Conservation (phyloP, 306 rosid species). For the Citrullus amarus region DNA sequence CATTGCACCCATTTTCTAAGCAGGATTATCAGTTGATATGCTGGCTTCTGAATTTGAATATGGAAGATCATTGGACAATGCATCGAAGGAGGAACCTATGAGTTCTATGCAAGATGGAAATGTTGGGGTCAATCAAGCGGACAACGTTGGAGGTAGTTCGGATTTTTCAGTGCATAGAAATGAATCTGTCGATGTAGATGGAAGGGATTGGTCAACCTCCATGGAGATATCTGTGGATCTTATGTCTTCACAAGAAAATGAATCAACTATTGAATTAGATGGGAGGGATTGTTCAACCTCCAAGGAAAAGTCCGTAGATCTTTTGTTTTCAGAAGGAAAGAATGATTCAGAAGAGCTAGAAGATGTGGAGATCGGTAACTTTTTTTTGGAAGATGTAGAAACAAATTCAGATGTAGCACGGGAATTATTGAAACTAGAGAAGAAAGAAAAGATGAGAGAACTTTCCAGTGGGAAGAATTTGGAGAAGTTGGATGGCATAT, state of each 20-base stretch:
- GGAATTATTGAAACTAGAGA: constrained; percentile 46
- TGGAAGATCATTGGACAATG: constrained; percentile 32
- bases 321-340: constrained; percentile 27
- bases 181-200: constrained; percentile 21
- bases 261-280: constrained; percentile 17
- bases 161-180: constrained; percentile 22
- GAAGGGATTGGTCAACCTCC: constrained; percentile 16
- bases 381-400: constrained; percentile 53
- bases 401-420: constrained; percentile 33
- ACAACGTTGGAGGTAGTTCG: constrained; percentile 15
- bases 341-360: constrained; percentile 30
- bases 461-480: constrained; percentile 48
- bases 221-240: constrained; percentile 26
- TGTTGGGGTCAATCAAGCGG: constrained; percentile 14
- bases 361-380: constrained; percentile 72
- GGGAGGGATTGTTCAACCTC: constrained; percentile 18
- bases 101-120: constrained; percentile 20
- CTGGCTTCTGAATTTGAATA: constrained; percentile 54
- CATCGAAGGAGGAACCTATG: constrained; percentile 24
- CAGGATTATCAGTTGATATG: constrained; percentile 63
- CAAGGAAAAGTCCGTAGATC: constrained; percentile 23
- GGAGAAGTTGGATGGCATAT: constrained; percentile 77
- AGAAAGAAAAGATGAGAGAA: constrained; percentile 51
- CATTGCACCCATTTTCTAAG: constrained; percentile 13
- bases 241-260: constrained; percentile 26